A percentile compares a stretch with the other conserved stretches of the same genome.
Evolutionary conservation across 108 stramenopile genomes (phyloP).

Genomic region (Cafeteria roenbergensis): DNA sequence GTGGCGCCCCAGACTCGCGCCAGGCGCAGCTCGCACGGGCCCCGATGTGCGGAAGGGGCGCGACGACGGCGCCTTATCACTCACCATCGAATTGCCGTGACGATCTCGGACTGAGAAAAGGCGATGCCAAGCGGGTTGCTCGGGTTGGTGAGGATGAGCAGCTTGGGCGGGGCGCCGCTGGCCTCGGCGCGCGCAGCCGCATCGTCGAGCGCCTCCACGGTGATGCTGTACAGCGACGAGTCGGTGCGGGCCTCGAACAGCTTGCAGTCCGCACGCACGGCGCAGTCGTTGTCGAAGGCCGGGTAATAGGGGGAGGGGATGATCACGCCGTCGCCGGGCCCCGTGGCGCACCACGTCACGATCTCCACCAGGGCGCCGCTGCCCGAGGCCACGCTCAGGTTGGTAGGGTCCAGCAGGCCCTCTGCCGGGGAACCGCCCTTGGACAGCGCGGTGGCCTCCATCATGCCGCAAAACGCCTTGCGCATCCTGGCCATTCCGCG

Average conservation of each 20-base stretch:
- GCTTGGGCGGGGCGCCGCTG: background rate
- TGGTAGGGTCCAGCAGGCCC: background rate
- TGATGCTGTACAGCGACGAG: no score
- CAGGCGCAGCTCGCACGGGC: no score
- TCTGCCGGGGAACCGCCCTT: background rate
- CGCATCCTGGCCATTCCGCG: background rate
- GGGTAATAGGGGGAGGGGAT: background rate
- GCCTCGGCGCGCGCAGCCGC: background rate
- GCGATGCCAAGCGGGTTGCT: background rate
- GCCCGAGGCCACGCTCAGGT: background rate
- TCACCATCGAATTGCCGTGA: background rate
- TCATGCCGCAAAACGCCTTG: background rate
- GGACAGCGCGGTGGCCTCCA: background rate
- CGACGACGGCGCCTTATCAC: background rate
- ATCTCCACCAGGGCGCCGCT: background rate
- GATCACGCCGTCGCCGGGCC: background rate
- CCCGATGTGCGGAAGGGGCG: no score
- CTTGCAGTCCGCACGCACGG: background rate
- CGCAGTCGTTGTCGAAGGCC: constrained; percentile 4
- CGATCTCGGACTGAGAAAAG: background rate
- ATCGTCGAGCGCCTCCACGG: background rate
- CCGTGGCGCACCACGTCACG: background rate
- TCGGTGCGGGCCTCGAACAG: background rate
- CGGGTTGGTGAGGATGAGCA: constrained; percentile 6
- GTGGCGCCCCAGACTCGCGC: no score